Evolutionary conservation across 140 eudicot genomes (phyloP).

Genomic region (Bidens hawaiensis): DNA sequence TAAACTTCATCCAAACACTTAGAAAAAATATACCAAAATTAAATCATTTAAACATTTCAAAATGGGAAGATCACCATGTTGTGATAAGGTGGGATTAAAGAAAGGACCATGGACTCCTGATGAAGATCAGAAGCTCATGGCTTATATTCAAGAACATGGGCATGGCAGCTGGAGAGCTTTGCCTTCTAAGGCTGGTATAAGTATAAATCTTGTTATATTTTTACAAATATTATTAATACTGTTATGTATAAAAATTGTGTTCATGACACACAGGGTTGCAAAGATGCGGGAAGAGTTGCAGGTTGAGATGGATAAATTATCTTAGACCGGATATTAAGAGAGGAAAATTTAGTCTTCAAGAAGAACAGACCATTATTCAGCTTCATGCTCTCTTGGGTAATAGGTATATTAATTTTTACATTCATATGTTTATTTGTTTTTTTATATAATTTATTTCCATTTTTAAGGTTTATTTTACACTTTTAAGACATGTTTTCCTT

Average conservation of each 20-base stretch:
- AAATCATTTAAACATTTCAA: not conserved
- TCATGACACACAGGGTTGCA: slow-evolving; percentile 52
- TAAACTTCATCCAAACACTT: slow-evolving; percentile 4
- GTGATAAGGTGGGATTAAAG: slow-evolving; percentile 83
- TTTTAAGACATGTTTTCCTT: not conserved
- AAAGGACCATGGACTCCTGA: slow-evolving; percentile 99
- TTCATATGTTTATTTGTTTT: not conserved
- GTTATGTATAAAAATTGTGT: not conserved
- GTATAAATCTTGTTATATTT: not conserved
- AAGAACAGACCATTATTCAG: slow-evolving; percentile 96
- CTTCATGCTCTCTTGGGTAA: slow-evolving; percentile 99
- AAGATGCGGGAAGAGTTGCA: slow-evolving; percentile 97
- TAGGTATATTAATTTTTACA: slow-evolving; percentile 38
- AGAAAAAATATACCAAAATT: not conserved
- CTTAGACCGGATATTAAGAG: slow-evolving; percentile 93
- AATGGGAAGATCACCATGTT: slow-evolving; percentile 92
- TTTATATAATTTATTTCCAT: no score
- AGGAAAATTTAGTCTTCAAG: slow-evolving; percentile 88
- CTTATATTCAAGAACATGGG: slow-evolving; percentile 80
- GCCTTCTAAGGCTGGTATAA: slow-evolving; percentile 94
- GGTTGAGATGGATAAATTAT: slow-evolving; percentile 90
- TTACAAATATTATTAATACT: not conserved
- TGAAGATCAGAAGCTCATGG: slow-evolving; percentile 90
- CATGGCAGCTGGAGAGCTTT: slow-evolving; percentile 97
- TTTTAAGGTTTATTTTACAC: no score